Base-by-base conservation (phyloP, 371 early-diverging fungal genomes). In the Saksenaea vasiformis region DNA sequence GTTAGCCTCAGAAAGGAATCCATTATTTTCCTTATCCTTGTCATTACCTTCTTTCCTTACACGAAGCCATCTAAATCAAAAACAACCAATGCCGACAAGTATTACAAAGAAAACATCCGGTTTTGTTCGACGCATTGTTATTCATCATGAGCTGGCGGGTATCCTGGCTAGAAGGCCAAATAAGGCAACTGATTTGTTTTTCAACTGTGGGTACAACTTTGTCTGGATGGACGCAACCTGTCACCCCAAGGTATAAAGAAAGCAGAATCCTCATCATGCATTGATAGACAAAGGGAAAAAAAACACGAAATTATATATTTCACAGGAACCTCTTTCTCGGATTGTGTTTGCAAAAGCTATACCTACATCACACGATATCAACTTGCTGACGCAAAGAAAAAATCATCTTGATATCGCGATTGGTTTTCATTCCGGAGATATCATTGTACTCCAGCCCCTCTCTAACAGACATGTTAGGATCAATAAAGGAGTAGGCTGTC, bases 321-420 rank as follows among this genome's bases (percentile, higher is more conserved):
- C 27, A 1, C 62, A 93, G 90, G 92, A 94, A 36, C 90, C 93
- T 0, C 74, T 96, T 28, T 90, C 95, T 5, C 85, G 90, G 22
- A 83, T 95, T 9, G 77, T 90, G 55, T 90, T 98, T 59, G 76
- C 85, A 17, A 88, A 90, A 58, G 90, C 91, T 14, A 86, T 85
- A 41, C 93, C 96, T 1, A 91, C 94, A 10, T 93, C 95, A 54
- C 94, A 95, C 74, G 97, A 94, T 73, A 87, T 95, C 53, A 96
- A 95, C 70, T 61, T 84, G 28, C 68, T 92, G 43, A 93, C 93
- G 9, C 80, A 91, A n/a, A 80, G 85, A 47, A 81, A 79, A 55
- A 85, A 86, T 57, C 89, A 89, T 51, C 70, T 93, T 56, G 94
- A 94, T 70, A 76, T 93, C 5, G 83, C 92, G 43, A 87, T 91